phyloP scores from a whole-genome alignment of 1,284 basidiomycete species.

The Puccinia horiana region DNA sequence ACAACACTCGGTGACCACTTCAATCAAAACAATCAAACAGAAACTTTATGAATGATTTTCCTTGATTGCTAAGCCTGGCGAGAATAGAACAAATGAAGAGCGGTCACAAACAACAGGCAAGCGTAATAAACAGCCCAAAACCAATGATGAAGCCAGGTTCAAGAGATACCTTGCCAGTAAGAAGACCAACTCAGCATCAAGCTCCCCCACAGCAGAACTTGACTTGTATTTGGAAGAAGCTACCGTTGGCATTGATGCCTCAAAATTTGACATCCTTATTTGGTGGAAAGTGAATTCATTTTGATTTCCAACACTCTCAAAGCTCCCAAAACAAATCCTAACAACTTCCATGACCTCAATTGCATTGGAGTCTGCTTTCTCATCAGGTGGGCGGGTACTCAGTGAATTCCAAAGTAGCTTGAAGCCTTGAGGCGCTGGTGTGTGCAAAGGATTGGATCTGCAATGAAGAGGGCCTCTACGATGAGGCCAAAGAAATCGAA shows the following conservation, averaged over 20 bases:
- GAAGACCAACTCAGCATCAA: not conserved
- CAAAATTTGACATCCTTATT: too few species aligned
- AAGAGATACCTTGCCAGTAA: not conserved
- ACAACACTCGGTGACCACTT: not conserved
- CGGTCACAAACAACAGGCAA: too few species aligned
- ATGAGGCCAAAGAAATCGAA: too few species aligned
- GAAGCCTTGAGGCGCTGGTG: too few species aligned
- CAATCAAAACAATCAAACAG: not conserved
- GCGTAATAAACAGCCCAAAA: too few species aligned
- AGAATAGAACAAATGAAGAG: too few species aligned
- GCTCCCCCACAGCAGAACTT: not conserved
- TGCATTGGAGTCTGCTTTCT: not conserved
- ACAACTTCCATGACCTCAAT: slow-evolving; percentile 1
- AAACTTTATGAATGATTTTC: not conserved
- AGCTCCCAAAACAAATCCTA: not conserved
- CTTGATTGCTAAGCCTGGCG: too few species aligned
- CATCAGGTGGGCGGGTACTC: not conserved
- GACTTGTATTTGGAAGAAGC: not conserved
- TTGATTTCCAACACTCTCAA: not conserved
- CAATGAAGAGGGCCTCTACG: too few species aligned
- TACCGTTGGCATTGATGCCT: too few species aligned
- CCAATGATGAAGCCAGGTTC: not conserved
- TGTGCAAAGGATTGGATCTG: too few species aligned
- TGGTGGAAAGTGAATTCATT: not conserved
- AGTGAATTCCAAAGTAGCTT: not conserved